These are phyloP conservation scores for Vanilla planifolia DNA, from an alignment of 106 monocot genomes.

Conservation along the genomic window DNA sequence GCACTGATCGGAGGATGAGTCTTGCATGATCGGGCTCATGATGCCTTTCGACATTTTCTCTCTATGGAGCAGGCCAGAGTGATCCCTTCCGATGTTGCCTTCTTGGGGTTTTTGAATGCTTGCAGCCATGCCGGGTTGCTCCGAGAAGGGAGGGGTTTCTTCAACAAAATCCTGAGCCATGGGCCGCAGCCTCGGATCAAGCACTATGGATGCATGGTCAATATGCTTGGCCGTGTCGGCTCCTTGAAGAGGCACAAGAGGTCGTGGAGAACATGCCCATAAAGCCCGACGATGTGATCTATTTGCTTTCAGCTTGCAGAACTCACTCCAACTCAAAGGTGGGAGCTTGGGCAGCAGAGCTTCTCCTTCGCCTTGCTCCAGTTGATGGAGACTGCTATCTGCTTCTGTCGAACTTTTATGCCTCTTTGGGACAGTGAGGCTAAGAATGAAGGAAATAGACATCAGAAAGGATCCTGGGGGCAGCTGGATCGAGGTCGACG, in stretches of 20 bases:
- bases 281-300: conserved; percentile 31
- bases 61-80: conserved; percentile 31
- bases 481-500: conserved; percentile 30
- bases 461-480: conserved; percentile 31
- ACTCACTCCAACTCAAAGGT: conserved; percentile 12
- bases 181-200: conserved; percentile 21
- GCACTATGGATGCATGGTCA: conserved; percentile 32
- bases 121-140: conserved; percentile 40
- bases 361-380: conserved; percentile 15
- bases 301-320: conserved; percentile 23
- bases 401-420: conserved; percentile 31
- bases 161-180: conserved; percentile 19
- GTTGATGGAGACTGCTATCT: conserved; percentile 21
- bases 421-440: conserved; percentile 21
- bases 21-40: conserved; percentile 44
- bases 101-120: conserved; percentile 23
- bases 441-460: conserved; percentile 28
- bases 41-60: conserved; percentile 35
- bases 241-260: conserved; percentile 18
- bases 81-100: conserved; percentile 36
- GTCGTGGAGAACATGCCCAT: conserved; percentile 24
- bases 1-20: conserved; percentile 49
- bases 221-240: conserved; percentile 26
- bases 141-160: conserved; percentile 16
- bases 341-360: conserved; percentile 9